Evolutionary conservation across 768 basidiomycete genomes (phyloP), one percentile per base, ranked within the genome.

Genomic region (Tylopilus balloui): DNA sequence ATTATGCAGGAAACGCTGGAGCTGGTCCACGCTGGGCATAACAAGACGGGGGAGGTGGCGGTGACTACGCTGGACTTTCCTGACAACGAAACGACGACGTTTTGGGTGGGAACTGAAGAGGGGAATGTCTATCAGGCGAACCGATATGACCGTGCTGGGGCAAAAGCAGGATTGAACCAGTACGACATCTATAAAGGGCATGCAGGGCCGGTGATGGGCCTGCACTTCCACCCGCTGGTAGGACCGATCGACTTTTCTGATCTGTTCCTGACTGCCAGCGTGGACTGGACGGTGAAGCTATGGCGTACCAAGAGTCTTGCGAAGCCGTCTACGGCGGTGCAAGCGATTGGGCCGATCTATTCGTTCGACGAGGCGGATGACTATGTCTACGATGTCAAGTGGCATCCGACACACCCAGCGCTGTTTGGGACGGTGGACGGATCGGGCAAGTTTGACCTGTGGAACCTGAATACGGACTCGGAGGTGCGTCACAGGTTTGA

Each of bases 311-410:
- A 84, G 69, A 81, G 80, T 11, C 70, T 86, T 32, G 75, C 86
- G 36, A 90, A 90, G 68, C 80, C 88, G 8, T 84, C 85, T 7
- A 83, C 84, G 31, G 61, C 71, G 1, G 72, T 73, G 15, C 66
- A 66, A 9, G 66, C 68, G 15, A 74, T 94, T n/a, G 38, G 79
- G 0, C 90, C 95, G 3, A 57, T 98, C 20, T 88, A 94, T 64
- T 92, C 91, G 34, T 98, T 99, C 61, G 95, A 99, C 56, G 95
- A 97, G 68, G 90, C 93, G 12, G 92, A 94, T 63, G 96, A 99
- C 67, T 97, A 98, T 65, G 95, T 99, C 10, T 98, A 96, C 70
- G 96, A 97, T 71, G 94, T 92, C 39, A 90, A 87, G 66, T 99
- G 96, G 96, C 96, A 99, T 65, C 93, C 95, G 6, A 76, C 81